Conservation (phyloP, 2,329 filamentous ascomycete genomes). For the Aschersonia sp. region DNA sequence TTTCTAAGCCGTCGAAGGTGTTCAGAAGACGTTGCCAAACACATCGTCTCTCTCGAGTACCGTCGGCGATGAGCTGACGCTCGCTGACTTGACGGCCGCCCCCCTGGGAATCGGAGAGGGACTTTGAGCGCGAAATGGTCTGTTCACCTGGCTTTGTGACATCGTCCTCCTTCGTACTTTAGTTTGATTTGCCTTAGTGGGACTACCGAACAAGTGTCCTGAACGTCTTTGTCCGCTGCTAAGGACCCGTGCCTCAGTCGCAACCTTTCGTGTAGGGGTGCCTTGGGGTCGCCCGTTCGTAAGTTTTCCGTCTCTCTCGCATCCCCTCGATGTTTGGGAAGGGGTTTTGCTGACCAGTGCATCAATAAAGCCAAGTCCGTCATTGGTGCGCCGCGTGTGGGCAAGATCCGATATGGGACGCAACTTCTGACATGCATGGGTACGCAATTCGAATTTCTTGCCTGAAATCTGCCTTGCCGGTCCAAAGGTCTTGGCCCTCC, state of each 20-base stretch:
- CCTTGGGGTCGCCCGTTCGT: background rate
- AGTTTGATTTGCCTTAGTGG: background rate
- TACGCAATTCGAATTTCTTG: slow-evolving; percentile 3
- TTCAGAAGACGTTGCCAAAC: no score
- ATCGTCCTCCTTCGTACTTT: background rate
- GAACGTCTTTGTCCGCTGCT: background rate
- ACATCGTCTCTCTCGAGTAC: no score
- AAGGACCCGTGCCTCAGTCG: background rate
- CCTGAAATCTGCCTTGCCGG: slow-evolving; percentile 3
- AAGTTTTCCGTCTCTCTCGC: background rate
- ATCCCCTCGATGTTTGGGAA: background rate
- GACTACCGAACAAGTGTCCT: background rate
- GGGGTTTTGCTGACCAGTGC: background rate
- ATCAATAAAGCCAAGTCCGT: background rate
- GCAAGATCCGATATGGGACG: background rate
- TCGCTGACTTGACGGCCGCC: no score
- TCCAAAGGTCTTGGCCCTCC: slow-evolving; percentile 1
- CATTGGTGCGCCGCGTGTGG: background rate
- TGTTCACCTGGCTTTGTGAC: no score
- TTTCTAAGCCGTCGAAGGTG: no score
- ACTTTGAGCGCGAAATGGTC: no score
- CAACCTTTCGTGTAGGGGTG: background rate
- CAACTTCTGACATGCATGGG: slow-evolving; percentile 1
- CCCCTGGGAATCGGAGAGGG: no score
- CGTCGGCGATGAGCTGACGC: no score